Conservation (phyloP, 257 asterid species). For the Solanum stenotomum region DNA sequence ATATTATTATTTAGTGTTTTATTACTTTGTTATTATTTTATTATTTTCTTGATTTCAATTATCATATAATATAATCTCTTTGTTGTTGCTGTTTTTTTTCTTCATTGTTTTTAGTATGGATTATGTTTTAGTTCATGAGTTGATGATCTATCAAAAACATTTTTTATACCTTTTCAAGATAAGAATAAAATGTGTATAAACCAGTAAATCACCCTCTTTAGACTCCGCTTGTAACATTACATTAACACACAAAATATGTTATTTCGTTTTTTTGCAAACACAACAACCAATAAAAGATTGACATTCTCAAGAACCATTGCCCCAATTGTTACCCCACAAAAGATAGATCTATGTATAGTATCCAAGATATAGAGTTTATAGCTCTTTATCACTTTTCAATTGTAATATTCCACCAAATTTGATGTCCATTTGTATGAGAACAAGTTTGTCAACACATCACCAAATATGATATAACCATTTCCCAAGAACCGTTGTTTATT, state of each 20-base stretch:
- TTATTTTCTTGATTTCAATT: too few species aligned
- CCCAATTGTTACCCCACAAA: not conserved
- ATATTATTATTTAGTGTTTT: not conserved
- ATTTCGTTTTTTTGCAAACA: not conserved
- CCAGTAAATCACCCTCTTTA: too few species aligned
- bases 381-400: not conserved
- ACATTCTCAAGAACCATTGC: not conserved
- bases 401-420: not conserved
- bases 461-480: not conserved
- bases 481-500: not conserved
- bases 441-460: not conserved
- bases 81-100: too few species aligned
- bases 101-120: too few species aligned
- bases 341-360: not conserved
- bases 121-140: not conserved
- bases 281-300: not conserved
- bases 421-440: not conserved
- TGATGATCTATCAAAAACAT: too few species aligned
- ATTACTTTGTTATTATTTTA: too few species aligned
- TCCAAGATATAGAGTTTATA: not conserved
- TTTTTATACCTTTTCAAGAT: too few species aligned
- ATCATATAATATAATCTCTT: too few species aligned
- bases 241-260: too few species aligned
- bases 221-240: too few species aligned
- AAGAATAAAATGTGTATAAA: too few species aligned